phyloP scores from a whole-genome alignment of 176 grass and related monocot genomes.

The Pontederia crassipes region DNA sequence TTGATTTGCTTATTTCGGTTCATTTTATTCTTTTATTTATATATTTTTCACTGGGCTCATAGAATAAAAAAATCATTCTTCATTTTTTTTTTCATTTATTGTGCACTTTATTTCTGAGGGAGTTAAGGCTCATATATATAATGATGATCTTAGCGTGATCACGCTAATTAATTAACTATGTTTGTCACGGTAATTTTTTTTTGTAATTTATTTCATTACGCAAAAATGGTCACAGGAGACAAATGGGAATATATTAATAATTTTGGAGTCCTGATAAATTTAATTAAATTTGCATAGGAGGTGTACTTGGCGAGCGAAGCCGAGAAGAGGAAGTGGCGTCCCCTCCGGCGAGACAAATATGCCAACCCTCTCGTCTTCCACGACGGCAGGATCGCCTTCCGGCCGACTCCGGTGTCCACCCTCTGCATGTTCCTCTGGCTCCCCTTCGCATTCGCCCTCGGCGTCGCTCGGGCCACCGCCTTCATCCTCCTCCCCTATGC shows the following conservation, averaged over 20 bases:
- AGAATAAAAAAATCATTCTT: too few species aligned
- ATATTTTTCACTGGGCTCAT: too few species aligned
- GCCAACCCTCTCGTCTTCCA: constrained; percentile 65
- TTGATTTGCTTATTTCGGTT: too few species aligned
- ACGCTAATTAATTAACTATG: too few species aligned
- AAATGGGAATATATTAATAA: not conserved
- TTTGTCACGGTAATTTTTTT: too few species aligned
- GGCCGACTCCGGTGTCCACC: constrained; percentile 45
- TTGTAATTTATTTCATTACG: not conserved
- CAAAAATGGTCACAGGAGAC: not conserved
- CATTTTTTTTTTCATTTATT: too few species aligned
- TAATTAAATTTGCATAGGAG: constrained; percentile 30
- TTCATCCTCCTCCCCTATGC: constrained; percentile 43
- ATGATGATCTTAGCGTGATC: too few species aligned
- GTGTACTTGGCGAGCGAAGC: constrained; percentile 36
- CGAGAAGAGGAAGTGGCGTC: constrained; percentile 55
- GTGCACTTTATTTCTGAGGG: too few species aligned
- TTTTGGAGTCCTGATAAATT: not conserved
- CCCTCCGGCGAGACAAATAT: constrained; percentile 42
- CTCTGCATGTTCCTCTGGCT: constrained; percentile 75
- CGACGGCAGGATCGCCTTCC: constrained; percentile 73
- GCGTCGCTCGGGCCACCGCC: constrained; percentile 37
- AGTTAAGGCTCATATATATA: too few species aligned
- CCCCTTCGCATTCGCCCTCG: constrained; percentile 36
- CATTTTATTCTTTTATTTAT: too few species aligned